phyloP scores from a whole-genome alignment of 208 protist species.

The Leishmania major region DNA sequence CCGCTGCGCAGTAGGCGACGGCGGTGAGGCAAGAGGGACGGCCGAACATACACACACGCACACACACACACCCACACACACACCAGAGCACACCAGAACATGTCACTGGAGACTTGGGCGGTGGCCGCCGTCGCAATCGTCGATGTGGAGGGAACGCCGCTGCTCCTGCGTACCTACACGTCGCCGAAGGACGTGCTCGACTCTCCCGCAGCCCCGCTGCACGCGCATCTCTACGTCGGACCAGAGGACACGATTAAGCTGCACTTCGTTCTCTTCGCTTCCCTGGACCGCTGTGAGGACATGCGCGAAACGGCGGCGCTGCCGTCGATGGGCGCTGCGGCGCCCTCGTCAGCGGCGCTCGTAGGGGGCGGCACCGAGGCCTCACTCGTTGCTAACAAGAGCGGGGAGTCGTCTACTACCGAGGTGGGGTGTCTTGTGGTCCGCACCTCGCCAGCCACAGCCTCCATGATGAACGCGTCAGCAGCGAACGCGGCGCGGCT shows the following conservation, averaged over 20 bases:
- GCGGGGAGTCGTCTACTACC: neutral
- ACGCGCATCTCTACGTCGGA: conserved; percentile 77
- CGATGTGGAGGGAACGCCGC: conserved; percentile 49
- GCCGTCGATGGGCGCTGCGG: neutral
- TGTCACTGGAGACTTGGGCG: conserved; percentile 62
- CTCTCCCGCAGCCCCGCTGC: conserved; percentile 44
- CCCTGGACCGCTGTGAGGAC: conserved; percentile 78
- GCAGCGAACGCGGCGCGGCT: conserved; percentile 24
- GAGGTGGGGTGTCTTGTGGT: neutral
- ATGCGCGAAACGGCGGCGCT: conserved; percentile 19
- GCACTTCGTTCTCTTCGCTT: conserved; percentile 81
- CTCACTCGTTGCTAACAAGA: conserved; percentile 9
- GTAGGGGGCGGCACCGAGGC: conserved; percentile 11
- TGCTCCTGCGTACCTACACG: conserved; percentile 73
- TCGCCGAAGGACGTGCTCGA: conserved; percentile 57
- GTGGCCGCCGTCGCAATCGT: conserved; percentile 76
- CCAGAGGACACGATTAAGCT: conserved; percentile 76
- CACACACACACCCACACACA: too few species aligned
- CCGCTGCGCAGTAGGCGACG: neutral
- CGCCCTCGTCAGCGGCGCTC: neutral
- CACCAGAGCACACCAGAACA: neutral
- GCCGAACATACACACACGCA: neutral
- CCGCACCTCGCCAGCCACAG: neutral
- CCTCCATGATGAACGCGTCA: conserved; percentile 2
- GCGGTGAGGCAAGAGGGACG: neutral